Evolutionary conservation across 2,329 filamentous ascomycete species (phyloP).

Genomic region (Penicillium oxalicum): DNA sequence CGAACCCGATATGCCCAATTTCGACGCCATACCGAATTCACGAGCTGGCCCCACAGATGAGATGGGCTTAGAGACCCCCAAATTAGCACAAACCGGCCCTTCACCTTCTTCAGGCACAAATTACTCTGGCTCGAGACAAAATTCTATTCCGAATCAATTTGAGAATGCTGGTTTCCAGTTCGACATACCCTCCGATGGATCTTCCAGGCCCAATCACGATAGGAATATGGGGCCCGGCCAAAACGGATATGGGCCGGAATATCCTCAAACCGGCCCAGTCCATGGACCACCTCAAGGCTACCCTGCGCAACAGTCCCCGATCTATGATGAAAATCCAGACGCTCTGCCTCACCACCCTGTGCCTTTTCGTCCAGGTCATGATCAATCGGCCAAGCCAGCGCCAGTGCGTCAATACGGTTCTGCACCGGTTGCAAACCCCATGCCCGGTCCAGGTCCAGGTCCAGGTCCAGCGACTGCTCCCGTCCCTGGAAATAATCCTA

Average conservation of each 20-base stretch:
- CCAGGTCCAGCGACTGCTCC: conserved; percentile 2
- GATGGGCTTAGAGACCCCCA: conserved; percentile 31
- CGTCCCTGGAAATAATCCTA: too few species aligned
- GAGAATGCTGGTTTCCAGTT: conserved; percentile 59
- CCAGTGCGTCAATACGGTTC: conserved; percentile 50
- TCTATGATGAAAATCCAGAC: conserved; percentile 45
- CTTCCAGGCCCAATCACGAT: conserved; percentile 11
- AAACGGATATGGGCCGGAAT: conserved; percentile 9
- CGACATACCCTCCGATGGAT: conserved; percentile 53
- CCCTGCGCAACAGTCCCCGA: conserved; percentile 15
- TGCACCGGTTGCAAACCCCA: conserved; percentile 27
- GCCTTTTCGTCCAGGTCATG: conserved; percentile 50
- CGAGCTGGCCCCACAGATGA: conserved; percentile 27
- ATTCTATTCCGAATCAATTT: conserved; percentile 28
- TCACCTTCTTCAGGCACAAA: conserved; percentile 14
- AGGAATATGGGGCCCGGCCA: conserved; percentile 17
- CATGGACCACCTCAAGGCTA: conserved; percentile 16
- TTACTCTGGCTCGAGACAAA: conserved; percentile 41
- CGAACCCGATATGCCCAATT: conserved; percentile 59
- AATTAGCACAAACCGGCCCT: conserved; percentile 22
- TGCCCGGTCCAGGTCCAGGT: conserved; percentile 28
- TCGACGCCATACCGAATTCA: conserved; percentile 48
- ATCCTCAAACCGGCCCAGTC: not conserved
- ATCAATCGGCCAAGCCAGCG: conserved; percentile 40
- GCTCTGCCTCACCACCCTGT: conserved; percentile 51